Evolutionary conservation across 176 grass and related monocot genomes (phyloP).

Genomic region (Tuctoria greenei): DNA sequence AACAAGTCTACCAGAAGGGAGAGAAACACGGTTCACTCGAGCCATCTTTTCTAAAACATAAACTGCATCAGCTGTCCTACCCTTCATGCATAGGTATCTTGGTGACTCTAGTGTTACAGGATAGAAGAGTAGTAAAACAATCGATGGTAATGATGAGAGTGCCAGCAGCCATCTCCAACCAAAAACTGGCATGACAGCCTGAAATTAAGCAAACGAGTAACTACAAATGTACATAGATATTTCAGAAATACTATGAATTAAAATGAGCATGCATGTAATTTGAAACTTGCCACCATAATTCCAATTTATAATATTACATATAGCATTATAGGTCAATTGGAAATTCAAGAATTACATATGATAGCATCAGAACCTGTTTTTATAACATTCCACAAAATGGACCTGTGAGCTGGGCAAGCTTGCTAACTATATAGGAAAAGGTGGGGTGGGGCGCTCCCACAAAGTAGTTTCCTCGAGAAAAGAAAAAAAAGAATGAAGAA

Average conservation of each 20-base stretch:
- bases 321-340: not conserved
- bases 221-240: not conserved
- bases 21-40: slow-evolving; percentile 55
- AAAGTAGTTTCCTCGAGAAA: not conserved
- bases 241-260: slow-evolving; percentile 15
- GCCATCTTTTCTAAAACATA: slow-evolving; percentile 85
- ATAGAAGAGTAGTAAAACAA: slow-evolving; percentile 87
- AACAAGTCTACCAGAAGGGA: slow-evolving; percentile 65
- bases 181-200: slow-evolving; percentile 85
- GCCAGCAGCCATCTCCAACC: slow-evolving; percentile 92
- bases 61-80: slow-evolving; percentile 62
- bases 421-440: not conserved
- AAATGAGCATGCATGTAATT: slow-evolving; percentile 3
- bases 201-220: slow-evolving; percentile 38
- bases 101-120: slow-evolving; percentile 77
- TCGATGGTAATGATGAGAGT: slow-evolving; percentile 80
- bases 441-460: not conserved
- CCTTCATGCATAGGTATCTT: slow-evolving; percentile 91
- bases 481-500: not conserved
- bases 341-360: not conserved
- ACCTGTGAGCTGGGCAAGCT: not conserved
- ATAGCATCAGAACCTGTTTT: not conserved
- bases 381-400: not conserved
- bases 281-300: slow-evolving; percentile 6
- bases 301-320: not conserved